Percentiles rank a stretch among this genome's conserved stretches.
phyloP scores from a whole-genome alignment of 2,329 filamentous ascomycete species.

The Phyllosticta capitalensis region DNA sequence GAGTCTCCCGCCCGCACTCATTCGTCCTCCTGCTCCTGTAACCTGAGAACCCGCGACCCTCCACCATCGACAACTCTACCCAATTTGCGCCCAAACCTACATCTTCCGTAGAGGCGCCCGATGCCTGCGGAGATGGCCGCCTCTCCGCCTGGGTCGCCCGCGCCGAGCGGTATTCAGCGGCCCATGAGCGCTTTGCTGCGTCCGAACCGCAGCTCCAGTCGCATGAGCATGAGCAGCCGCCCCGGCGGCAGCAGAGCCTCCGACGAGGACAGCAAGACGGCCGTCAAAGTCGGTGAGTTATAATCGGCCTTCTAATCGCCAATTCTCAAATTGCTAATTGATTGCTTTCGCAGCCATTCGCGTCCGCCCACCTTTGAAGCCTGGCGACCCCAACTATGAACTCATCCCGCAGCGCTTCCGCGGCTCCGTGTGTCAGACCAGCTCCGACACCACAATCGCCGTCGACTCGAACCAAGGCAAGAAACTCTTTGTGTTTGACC shows the following conservation, averaged over 20 bases:
- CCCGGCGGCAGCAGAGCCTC: slow-evolving; percentile 68
- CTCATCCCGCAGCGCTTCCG: slow-evolving; percentile 94
- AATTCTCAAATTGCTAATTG: slow-evolving; percentile 17
- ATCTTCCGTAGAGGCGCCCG: neutral
- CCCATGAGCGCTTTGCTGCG: slow-evolving; percentile 76
- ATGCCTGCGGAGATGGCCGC: slow-evolving; percentile 9
- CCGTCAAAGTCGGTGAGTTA: slow-evolving; percentile 92
- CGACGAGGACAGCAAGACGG: slow-evolving; percentile 81
- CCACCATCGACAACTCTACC: neutral
- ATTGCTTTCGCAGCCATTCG: slow-evolving; percentile 60
- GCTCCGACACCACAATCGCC: slow-evolving; percentile 70
- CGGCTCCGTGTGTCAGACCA: slow-evolving; percentile 82
- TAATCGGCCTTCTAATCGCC: slow-evolving; percentile 6
- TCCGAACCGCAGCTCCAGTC: slow-evolving; percentile 68
- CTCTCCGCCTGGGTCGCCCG: slow-evolving; percentile 30
- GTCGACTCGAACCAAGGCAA: slow-evolving; percentile 80
- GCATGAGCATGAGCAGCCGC: slow-evolving; percentile 76
- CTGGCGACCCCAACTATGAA: slow-evolving; percentile 84
- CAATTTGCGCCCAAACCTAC: neutral
- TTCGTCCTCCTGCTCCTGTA: neutral
- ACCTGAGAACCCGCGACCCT: neutral
- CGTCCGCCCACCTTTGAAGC: slow-evolving; percentile 74
- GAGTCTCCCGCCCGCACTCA: neutral
- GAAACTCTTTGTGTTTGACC: slow-evolving; percentile 94
- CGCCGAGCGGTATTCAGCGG: slow-evolving; percentile 41